These are phyloP conservation scores for Serpula lacrymans DNA, from an alignment of 768 basidiomycete genomes.

Conservation along the genomic window DNA sequence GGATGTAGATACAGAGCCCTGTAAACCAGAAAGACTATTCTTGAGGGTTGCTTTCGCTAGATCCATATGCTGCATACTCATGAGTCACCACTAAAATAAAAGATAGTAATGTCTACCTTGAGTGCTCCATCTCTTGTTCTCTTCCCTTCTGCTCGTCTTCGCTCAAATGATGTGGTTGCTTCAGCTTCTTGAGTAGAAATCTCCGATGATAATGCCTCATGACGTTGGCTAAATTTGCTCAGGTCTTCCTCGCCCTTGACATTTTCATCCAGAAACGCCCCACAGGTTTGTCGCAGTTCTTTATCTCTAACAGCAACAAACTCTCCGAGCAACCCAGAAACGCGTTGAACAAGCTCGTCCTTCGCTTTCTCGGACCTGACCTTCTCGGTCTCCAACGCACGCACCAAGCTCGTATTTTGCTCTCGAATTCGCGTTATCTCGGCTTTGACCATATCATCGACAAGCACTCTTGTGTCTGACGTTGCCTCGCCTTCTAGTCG, in stretches of 20 bases:
- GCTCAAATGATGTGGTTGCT: slow-evolving; percentile 39
- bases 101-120: slow-evolving; percentile 45
- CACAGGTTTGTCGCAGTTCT: slow-evolving; percentile 57
- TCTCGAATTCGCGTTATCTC: slow-evolving; percentile 62
- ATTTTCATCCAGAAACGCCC: slow-evolving; percentile 53
- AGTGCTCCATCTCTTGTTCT: slow-evolving; percentile 53
- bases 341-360: slow-evolving; percentile 69
- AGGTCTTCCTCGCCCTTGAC: slow-evolving; percentile 49
- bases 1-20: slow-evolving; percentile 42
- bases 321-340: slow-evolving; percentile 68
- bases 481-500: slow-evolving; percentile 50
- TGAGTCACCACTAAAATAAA: slow-evolving; percentile 10
- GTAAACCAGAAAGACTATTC: slow-evolving; percentile 42
- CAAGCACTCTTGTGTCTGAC: slow-evolving; percentile 45
- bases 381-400: slow-evolving; percentile 65
- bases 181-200: slow-evolving; percentile 41
- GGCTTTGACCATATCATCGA: slow-evolving; percentile 41
- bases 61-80: slow-evolving; percentile 35
- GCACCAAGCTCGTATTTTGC: slow-evolving; percentile 65
- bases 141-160: slow-evolving; percentile 47
- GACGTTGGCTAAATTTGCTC: slow-evolving; percentile 43
- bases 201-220: slow-evolving; percentile 42
- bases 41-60: slow-evolving; percentile 38
- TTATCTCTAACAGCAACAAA: slow-evolving; percentile 69
- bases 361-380: slow-evolving; percentile 62